These are phyloP conservation scores for Cladosporium halotolerans DNA, from an alignment of 2,329 filamentous ascomycete genomes.

Conservation along the genomic window DNA sequence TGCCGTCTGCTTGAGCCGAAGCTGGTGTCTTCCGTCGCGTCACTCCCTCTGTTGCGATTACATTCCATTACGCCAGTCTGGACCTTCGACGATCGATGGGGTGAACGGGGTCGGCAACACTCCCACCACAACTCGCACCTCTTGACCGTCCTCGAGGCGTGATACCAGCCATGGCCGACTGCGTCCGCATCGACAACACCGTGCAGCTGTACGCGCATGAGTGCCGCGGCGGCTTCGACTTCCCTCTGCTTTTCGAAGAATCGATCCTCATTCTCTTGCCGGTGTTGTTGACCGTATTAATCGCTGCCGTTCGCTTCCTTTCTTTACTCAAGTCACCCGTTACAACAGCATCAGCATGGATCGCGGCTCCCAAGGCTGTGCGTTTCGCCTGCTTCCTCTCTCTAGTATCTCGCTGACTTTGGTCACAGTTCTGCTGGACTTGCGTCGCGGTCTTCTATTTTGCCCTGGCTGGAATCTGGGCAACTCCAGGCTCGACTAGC, in stretches of 20 bases:
- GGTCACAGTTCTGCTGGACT: neutral
- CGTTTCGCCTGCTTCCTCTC: neutral
- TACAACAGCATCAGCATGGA: conserved; percentile 19
- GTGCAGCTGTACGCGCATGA: conserved; percentile 8
- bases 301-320: conserved; percentile 26
- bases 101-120: too few species aligned
- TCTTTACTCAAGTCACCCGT: conserved; percentile 20
- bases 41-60: too few species aligned
- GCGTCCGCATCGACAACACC: neutral
- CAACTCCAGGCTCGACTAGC: conserved; percentile 4
- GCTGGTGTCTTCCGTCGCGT: neutral
- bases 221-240: conserved; percentile 32
- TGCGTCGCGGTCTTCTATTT: conserved; percentile 3
- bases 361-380: conserved; percentile 6
- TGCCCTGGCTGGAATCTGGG: conserved; percentile 1
- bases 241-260: conserved; percentile 34
- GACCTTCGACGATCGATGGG: too few species aligned
- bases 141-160: neutral
- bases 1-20: neutral
- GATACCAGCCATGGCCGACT: conserved; percentile 5
- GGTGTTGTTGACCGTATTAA: conserved; percentile 25
- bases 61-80: too few species aligned
- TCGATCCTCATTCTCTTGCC: conserved; percentile 30
- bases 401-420: too few species aligned
- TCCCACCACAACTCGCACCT: neutral